These are phyloP conservation scores for Letharia lupina DNA, from an alignment of 495 filamentous ascomycete species.

Conservation along the genomic window DNA sequence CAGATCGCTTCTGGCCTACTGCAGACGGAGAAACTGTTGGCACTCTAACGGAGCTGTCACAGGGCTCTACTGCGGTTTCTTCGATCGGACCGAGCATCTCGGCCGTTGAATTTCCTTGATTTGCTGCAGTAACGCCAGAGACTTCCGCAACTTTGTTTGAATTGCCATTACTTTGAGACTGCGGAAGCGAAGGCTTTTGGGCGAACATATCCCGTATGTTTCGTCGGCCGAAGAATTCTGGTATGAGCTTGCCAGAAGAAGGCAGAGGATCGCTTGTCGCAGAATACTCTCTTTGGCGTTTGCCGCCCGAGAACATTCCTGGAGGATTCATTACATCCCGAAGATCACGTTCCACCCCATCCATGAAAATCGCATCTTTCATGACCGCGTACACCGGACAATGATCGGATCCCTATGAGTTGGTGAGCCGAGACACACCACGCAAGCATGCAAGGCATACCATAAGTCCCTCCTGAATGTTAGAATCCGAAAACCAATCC, in stretches of 20 bases:
- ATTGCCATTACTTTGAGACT: conserved; percentile 2
- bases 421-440: conserved; percentile 20
- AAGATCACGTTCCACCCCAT: conserved; percentile 46
- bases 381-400: conserved; percentile 85
- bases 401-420: conserved; percentile 74
- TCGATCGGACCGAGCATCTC: not conserved
- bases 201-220: conserved; percentile 92
- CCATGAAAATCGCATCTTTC: conserved; percentile 49
- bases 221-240: conserved; percentile 75
- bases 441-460: conserved; percentile 28
- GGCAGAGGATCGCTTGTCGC: conserved; percentile 53
- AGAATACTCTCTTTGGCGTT: conserved; percentile 58
- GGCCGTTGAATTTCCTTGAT: not conserved
- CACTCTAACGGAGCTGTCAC: not conserved
- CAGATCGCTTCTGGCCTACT: conserved; percentile 16
- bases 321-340: conserved; percentile 72
- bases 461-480: conserved; percentile 92
- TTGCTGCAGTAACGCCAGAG: not conserved
- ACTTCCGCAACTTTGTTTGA: not conserved
- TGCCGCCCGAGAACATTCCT: conserved; percentile 64
- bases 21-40: not conserved
- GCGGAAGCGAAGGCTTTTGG: conserved; percentile 40
- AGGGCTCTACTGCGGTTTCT: not conserved
- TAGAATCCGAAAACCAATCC: conserved; percentile 74
- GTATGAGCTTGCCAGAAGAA: conserved; percentile 72